Base-by-base conservation (phyloP, 208 protist genomes). In the Endotrypanum monterogeii region DNA sequence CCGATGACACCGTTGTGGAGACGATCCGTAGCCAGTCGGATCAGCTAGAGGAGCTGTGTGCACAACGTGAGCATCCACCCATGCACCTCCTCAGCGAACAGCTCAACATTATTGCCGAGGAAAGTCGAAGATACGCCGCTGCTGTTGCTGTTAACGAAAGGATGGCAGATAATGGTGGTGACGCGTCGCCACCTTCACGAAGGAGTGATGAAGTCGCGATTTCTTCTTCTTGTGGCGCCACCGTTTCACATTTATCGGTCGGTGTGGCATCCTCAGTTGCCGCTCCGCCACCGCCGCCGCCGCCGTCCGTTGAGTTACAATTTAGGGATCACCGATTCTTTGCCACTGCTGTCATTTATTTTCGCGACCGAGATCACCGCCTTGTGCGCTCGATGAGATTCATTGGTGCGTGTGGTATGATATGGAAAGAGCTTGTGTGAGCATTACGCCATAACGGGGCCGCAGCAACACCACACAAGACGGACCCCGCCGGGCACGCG, bases 351-450 rank as follows among this genome's bases (percentile, higher is more conserved):
- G 3, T 54, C 4, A 76, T 93, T 20, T 44, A 80, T 2, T 85
- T 93, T 44, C 78, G 69, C 28, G 77, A 85, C 55, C 25, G 55
- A 7, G 51, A 71, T 18, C 76, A 82, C 35, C 7, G 51, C 9
- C 60, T 76, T 1, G 71, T 79, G 71, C 70, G 74, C 3, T 67
- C 78, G 3, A 83, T 88, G 65, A 69, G 76, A 7, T 93, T 93
- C 71, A 30, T 89, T 35, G 89, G 89, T 7, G 67, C 83, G 20
- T 93, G 89, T 55, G 89, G 89, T 8, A 91, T 91, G 86, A 66
- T 93, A 12, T 93, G 89, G 89, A 76, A 76, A 54, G 67, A 88
- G 48, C 1, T 76, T 11, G 32, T 20, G 3, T 76, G 41, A 78
- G 16, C 20, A n/a, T n/a, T n/a, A n/a, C n/a, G n/a, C n/a, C n/a